Evolutionary conservation across 83 land plant genomes (phyloP).

Genomic region (Larix sibirica): DNA sequence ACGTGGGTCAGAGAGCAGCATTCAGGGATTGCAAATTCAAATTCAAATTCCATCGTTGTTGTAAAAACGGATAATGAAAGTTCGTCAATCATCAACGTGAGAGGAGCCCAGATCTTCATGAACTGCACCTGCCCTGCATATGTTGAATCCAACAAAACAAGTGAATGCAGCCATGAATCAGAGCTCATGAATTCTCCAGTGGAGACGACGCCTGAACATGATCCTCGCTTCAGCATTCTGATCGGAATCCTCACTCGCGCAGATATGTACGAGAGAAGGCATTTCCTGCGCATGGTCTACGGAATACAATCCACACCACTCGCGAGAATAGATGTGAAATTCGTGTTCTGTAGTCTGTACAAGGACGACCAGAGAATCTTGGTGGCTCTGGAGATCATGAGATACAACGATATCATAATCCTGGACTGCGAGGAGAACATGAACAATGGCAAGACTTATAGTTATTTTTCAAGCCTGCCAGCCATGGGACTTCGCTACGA

Average conservation of each 20-base stretch:
- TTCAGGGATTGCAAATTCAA: neutral
- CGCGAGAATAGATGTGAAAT: slow-evolving; percentile 61
- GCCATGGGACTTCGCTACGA: slow-evolving; percentile 44
- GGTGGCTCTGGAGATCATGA: slow-evolving; percentile 65
- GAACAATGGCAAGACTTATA: slow-evolving; percentile 73
- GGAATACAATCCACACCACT: slow-evolving; percentile 12
- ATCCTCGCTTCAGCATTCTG: slow-evolving; percentile 20
- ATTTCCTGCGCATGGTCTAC: slow-evolving; percentile 30
- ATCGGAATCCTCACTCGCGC: slow-evolving; percentile 30
- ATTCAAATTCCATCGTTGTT: neutral
- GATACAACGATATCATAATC: slow-evolving; percentile 64
- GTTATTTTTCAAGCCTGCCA: slow-evolving; percentile 67
- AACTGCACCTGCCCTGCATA: slow-evolving; percentile 9
- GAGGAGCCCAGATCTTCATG: slow-evolving; percentile 13
- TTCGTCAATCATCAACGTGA: neutral
- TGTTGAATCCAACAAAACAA: neutral
- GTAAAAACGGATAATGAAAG: neutral
- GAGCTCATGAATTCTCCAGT: neutral
- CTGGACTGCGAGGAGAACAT: slow-evolving; percentile 73
- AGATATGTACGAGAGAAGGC: slow-evolving; percentile 27
- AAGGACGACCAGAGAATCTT: slow-evolving; percentile 52
- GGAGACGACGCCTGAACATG: neutral
- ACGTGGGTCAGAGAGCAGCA: neutral
- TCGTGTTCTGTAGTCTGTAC: slow-evolving; percentile 70
- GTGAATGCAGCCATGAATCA: neutral